phyloP scores from a whole-genome alignment of 2,329 filamentous ascomycete species.

The Alternaria infectoria region DNA sequence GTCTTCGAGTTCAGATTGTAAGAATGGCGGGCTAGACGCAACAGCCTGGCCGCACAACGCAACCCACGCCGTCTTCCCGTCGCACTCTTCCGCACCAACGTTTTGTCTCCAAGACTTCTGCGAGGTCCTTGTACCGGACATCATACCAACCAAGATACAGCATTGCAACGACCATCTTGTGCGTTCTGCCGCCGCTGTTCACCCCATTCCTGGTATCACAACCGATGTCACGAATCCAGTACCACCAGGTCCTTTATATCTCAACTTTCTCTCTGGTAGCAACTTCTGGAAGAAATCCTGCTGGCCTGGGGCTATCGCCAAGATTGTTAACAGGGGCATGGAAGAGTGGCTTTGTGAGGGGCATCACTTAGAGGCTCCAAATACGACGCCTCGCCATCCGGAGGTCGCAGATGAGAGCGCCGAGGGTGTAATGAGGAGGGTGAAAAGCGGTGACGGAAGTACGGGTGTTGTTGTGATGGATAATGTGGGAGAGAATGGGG shows the following conservation, averaged over 20 bases:
- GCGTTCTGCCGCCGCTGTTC: conserved; percentile 60
- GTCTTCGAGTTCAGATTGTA: not conserved
- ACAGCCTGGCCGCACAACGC: conserved; percentile 87
- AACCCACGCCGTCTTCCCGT: conserved; percentile 73
- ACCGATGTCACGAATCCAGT: conserved; percentile 50
- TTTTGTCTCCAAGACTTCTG: conserved; percentile 95
- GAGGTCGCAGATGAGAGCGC: conserved; percentile 24
- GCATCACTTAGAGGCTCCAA: conserved; percentile 50
- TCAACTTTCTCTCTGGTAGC: conserved; percentile 90
- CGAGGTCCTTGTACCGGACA: conserved; percentile 76
- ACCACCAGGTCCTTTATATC: conserved; percentile 69
- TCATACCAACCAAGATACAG: conserved; percentile 81
- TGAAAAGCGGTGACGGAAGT: conserved; percentile 62
- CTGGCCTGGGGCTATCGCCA: conserved; percentile 93
- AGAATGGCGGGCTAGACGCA: conserved; percentile 60
- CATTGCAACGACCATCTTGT: conserved; percentile 77
- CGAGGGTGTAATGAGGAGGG: conserved; percentile 54
- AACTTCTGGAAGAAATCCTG: conserved; percentile 93
- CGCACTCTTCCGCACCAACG: conserved; percentile 32
- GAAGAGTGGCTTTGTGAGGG: conserved; percentile 63
- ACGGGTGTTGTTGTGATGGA: conserved; percentile 92
- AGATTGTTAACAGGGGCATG: conserved; percentile 82
- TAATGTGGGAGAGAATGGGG: conserved; percentile 84
- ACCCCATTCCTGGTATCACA: conserved; percentile 49
- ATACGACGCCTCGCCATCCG: conserved; percentile 9